Evolutionary conservation across 768 basidiomycete species (phyloP).

Genomic region (Tylopilus balloui): DNA sequence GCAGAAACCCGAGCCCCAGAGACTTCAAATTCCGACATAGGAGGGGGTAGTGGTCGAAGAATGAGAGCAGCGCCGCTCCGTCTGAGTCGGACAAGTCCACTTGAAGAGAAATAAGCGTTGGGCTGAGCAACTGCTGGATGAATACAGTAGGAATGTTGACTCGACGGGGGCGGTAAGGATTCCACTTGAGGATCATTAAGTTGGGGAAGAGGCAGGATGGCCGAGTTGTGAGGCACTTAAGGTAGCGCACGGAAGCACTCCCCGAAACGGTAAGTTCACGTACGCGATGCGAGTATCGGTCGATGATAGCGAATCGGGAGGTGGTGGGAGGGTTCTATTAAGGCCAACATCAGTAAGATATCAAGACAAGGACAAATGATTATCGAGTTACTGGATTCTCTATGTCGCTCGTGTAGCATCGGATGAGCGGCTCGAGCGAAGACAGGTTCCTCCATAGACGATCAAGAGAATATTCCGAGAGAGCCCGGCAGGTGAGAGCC

Average conservation of each 20-base stretch:
- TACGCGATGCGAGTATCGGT: constrained; percentile 7
- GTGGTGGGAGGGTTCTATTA: constrained; percentile 3
- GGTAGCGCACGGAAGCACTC: not conserved
- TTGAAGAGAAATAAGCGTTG: constrained; percentile 1
- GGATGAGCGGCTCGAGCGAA: constrained; percentile 13
- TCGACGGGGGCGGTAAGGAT: not conserved
- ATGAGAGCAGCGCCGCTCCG: not conserved
- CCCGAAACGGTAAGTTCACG: not conserved
- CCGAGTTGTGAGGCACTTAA: constrained; percentile 3
- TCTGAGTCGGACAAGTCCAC: constrained; percentile 1
- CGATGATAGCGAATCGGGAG: constrained; percentile 4
- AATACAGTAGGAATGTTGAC: not conserved
- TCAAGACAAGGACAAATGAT: not conserved
- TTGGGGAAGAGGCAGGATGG: constrained; percentile 8
- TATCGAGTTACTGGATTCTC: not conserved
- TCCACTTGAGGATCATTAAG: constrained; percentile 5
- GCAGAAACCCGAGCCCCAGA: not conserved
- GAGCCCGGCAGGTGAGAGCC: constrained; percentile 5
- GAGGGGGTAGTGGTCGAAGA: constrained; percentile 9
- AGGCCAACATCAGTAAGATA: not conserved
- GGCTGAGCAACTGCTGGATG: constrained; percentile 10
- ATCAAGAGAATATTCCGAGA: constrained; percentile 11
- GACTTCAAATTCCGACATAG: constrained; percentile 2
- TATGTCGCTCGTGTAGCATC: constrained; percentile 2
- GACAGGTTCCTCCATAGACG: constrained; percentile 5